Conservation (phyloP, 2,329 filamentous ascomycete species). For the Cytospora paraplurivora region DNA sequence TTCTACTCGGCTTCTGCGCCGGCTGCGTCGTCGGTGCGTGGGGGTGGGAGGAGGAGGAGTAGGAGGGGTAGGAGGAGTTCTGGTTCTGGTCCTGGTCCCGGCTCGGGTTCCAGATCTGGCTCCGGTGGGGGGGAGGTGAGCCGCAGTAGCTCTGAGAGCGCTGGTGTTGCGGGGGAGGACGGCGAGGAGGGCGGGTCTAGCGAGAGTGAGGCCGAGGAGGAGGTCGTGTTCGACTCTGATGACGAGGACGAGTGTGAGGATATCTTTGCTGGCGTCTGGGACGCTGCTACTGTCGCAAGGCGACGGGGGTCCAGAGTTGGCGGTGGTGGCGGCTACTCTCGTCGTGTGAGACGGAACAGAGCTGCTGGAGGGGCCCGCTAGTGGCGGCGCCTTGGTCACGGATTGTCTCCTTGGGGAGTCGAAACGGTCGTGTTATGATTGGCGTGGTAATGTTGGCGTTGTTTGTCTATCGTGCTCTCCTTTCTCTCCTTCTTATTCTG, state of each 20-base stretch:
- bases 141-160: conserved; percentile 17
- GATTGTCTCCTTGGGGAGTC: not conserved
- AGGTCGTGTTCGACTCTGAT: conserved; percentile 61
- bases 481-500: not conserved
- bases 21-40: conserved; percentile 2
- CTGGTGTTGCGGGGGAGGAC: conserved; percentile 20
- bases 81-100: no score
- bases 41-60: conserved; percentile 16
- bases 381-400: not conserved
- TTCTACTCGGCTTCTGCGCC: conserved; percentile 30
- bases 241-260: conserved; percentile 70
- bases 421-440: not conserved
- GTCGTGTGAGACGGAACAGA: conserved; percentile 1
- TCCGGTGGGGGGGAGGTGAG: conserved; percentile 27
- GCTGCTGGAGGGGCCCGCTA: conserved; percentile 13
- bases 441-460: not conserved
- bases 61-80: no score
- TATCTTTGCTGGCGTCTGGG: conserved; percentile 64
- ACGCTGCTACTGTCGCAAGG: conserved; percentile 53
- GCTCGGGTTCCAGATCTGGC: conserved; percentile 6
- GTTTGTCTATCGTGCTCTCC: not conserved
- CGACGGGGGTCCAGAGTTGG: conserved; percentile 46
- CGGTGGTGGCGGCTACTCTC: conserved; percentile 1
- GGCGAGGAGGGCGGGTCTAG: conserved; percentile 29
- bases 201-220: conserved; percentile 37